phyloP scores from a whole-genome alignment of 2,329 filamentous ascomycete genomes.

The Sclerotinia sclerotiorum region DNA sequence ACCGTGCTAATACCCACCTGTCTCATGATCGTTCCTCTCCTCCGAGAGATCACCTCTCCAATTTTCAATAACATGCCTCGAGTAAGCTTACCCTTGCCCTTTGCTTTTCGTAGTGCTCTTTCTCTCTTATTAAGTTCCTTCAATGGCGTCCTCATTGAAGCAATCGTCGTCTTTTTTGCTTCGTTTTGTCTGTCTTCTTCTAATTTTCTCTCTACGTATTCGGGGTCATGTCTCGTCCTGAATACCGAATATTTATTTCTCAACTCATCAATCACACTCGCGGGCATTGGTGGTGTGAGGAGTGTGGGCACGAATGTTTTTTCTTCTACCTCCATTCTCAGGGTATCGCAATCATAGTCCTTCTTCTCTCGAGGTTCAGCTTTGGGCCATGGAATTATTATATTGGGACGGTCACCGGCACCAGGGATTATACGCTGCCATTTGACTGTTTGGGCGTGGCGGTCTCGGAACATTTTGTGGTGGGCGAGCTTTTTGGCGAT shows the following conservation, averaged over 20 bases:
- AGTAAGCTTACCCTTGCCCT: constrained; percentile 39
- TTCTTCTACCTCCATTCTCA: constrained; percentile 72
- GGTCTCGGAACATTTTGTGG: constrained; percentile 51
- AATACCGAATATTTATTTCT: constrained; percentile 79
- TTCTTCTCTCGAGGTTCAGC: constrained; percentile 50
- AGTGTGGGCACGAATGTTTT: constrained; percentile 77
- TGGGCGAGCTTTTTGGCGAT: constrained; percentile 71
- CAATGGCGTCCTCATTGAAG: constrained; percentile 39
- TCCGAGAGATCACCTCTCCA: constrained; percentile 40
- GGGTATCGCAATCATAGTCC: constrained; percentile 67
- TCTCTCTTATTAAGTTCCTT: constrained; percentile 38
- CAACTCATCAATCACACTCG: constrained; percentile 78
- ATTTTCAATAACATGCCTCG: constrained; percentile 39
- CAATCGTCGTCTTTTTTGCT: constrained; percentile 33
- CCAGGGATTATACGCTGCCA: constrained; percentile 66
- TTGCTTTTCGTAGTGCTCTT: constrained; percentile 35
- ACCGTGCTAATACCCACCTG: constrained; percentile 27
- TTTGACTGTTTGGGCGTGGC: constrained; percentile 48
- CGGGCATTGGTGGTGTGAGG: constrained; percentile 74
- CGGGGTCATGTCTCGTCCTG: constrained; percentile 74
- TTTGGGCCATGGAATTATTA: constrained; percentile 75
- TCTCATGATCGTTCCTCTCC: constrained; percentile 29
- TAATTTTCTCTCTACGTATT: constrained; percentile 66
- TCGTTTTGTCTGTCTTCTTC: constrained; percentile 53
- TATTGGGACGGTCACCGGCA: constrained; percentile 51